A percentile compares a stretch with the other conserved stretches of the same genome.
These are phyloP conservation scores for Monosporascus ibericus DNA, from an alignment of 2,329 filamentous ascomycete species.

Conservation along the genomic window DNA sequence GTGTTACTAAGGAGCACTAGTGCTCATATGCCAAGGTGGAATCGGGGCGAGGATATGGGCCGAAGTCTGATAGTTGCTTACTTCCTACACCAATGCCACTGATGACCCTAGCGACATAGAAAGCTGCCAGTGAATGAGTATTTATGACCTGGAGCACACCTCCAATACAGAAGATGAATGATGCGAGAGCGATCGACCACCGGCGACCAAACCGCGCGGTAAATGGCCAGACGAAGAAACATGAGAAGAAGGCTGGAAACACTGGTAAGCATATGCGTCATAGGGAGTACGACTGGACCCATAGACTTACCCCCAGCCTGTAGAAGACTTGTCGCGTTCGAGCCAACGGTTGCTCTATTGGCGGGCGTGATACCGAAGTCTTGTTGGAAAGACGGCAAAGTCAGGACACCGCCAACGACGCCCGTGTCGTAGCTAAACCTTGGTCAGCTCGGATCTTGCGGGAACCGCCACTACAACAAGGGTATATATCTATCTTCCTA, in stretches of 20 bases:
- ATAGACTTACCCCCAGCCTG: slow-evolving; percentile 31
- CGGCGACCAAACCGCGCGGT: slow-evolving; percentile 34
- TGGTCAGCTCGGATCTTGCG: background rate
- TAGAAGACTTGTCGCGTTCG: slow-evolving; percentile 34
- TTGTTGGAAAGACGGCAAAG: slow-evolving; percentile 30
- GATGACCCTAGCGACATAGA: slow-evolving; percentile 32
- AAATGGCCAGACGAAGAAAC: slow-evolving; percentile 38
- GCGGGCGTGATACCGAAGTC: slow-evolving; percentile 29
- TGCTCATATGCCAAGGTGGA: background rate
- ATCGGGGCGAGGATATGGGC: background rate
- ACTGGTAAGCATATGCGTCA: background rate
- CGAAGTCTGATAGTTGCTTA: background rate
- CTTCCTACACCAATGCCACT: slow-evolving; percentile 27
- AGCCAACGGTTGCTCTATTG: slow-evolving; percentile 27
- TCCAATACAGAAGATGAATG: slow-evolving; percentile 38
- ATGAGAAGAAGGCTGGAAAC: slow-evolving; percentile 33
- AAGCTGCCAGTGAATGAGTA: slow-evolving; percentile 29
- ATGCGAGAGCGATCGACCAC: slow-evolving; percentile 32
- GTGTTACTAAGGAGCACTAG: too few species aligned
- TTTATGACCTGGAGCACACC: slow-evolving; percentile 33
- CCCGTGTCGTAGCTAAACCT: slow-evolving; percentile 36
- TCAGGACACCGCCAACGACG: slow-evolving; percentile 35
- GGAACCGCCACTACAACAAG: background rate
- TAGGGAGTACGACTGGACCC: too few species aligned
- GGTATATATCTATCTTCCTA: slow-evolving; percentile 2